phyloP scores from a whole-genome alignment of 352 stramenopile species.

The Pythium dissimile region DNA sequence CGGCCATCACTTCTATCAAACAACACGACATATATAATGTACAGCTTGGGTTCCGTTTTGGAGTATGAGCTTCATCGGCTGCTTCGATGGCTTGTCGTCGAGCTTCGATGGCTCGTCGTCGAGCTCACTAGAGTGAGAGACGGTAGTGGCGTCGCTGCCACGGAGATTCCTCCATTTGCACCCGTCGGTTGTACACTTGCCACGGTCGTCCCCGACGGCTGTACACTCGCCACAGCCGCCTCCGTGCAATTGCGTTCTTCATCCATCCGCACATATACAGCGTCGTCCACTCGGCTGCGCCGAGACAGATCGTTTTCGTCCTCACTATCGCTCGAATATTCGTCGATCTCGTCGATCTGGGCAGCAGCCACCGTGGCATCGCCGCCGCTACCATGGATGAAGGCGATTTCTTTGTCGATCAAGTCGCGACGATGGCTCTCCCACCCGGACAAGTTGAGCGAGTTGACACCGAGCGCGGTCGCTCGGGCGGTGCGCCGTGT shows the following conservation, averaged over 20 bases:
- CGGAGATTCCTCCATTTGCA: not conserved
- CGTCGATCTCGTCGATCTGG: not conserved
- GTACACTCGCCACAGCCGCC: not conserved
- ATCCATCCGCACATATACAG: not conserved
- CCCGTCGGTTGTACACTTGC: not conserved
- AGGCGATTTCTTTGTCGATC: slow-evolving; percentile 4
- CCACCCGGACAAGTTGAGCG: slow-evolving; percentile 3
- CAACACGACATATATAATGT: too few relatives aligned
- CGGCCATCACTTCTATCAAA: too few relatives aligned
- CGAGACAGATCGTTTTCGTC: not conserved
- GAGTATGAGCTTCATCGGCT: too few relatives aligned
- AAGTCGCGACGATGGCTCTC: slow-evolving; percentile 4
- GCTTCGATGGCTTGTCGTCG: not conserved
- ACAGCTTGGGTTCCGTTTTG: too few relatives aligned
- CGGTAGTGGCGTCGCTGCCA: not conserved
- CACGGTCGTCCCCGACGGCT: not conserved
- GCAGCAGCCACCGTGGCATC: not conserved
- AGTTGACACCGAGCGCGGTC: not conserved
- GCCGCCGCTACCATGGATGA: not conserved
- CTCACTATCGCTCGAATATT: not conserved
- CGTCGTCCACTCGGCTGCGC: not conserved
- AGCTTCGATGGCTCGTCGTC: not conserved
- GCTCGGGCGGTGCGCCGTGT: not conserved
- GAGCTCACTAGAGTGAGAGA: not conserved
- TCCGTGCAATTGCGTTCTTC: not conserved